Percentiles rank a stretch among this genome's conserved stretches.
Conservation (phyloP, 192 early-diverging fungal genomes). For the Spinellus fusiger region DNA sequence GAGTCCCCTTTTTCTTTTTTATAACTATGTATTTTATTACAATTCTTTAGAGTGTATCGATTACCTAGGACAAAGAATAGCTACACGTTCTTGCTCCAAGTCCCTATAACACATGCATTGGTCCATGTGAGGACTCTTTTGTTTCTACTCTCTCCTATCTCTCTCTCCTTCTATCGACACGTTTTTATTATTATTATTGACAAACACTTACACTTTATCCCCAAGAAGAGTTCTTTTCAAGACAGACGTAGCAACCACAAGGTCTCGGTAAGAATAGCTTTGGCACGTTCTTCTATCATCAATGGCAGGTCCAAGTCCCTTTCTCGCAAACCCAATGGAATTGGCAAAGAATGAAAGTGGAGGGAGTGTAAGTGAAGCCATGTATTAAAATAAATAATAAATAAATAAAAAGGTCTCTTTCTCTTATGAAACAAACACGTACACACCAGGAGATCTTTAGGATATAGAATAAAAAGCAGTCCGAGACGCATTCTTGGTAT, state of each 20-base stretch:
- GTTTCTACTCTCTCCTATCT: not conserved
- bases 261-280: conserved; percentile 21
- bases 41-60: not conserved
- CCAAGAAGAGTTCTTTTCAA: conserved; percentile 21
- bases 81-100: conserved; percentile 26
- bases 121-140: not conserved
- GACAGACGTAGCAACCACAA: conserved; percentile 25
- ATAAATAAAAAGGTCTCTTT: conserved; percentile 8
- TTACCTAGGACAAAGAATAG: conserved; percentile 40
- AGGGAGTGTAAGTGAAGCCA: conserved; percentile 28
- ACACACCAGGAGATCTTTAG: too few species aligned
- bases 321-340: conserved; percentile 20
- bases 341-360: conserved; percentile 29
- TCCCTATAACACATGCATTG: conserved; percentile 9
- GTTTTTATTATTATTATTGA: not conserved
- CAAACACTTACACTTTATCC: conserved; percentile 7
- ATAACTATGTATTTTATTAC: not conserved
- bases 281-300: conserved; percentile 20
- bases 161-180: not conserved
- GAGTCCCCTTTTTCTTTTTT: conserved; percentile 29
- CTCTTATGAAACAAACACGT: too few species aligned
- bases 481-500: too few species aligned
- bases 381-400: not conserved
- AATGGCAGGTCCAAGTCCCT: conserved; percentile 20
- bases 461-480: too few species aligned